Base-by-base conservation (phyloP, 1,139 yeast species). In the Saccharomyces hybrid region DNA sequence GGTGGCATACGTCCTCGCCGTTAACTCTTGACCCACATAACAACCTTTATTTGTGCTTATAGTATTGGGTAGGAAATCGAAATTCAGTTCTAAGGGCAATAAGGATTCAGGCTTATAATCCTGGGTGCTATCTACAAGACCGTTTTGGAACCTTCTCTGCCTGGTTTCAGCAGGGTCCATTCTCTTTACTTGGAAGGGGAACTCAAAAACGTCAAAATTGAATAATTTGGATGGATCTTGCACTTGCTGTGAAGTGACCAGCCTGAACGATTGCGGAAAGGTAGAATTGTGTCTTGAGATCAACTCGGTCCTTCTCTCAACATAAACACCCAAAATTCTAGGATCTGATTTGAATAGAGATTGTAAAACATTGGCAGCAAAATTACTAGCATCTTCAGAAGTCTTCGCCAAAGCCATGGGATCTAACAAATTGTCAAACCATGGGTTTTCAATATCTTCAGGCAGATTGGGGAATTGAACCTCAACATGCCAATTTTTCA, bases 1-100 rank as follows among this genome's bases (percentile, higher is more conserved):
- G 48, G 86, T 84, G 57, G 88, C 89, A 66, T 78, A 84, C 0
- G 97, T 87, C 63, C 99, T 78, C 23, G 91, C 89, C 0, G 98
- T 91, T 54, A 93, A 75, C 68, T 93, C 99, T 70, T 93, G 99
- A 0, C 99, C 99, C 23, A 89, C 85, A 64, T 93, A 93, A 69
- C 99, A 93, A 2, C 99, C 99, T 69, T 93, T 93, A 62, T 90
- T 73, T 52, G 86, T 80, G 54, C 93, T 88, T 16, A 91, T 79
- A 1, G 97, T 96, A 61, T 88, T 86, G 73, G 82, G 81, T 63
- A 79, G 83, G 50, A 59, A 63, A 70, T 95, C 99, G 59, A 91
- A 74, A 67, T 89, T 88, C 57, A 82, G 77, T 63, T 95, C 99
- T 61, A 93, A 79, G 0, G 99, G 98, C 9, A 93, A 72, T 1